phyloP scores from a whole-genome alignment of 1,284 basidiomycete species.

The Vanrija humicola region DNA sequence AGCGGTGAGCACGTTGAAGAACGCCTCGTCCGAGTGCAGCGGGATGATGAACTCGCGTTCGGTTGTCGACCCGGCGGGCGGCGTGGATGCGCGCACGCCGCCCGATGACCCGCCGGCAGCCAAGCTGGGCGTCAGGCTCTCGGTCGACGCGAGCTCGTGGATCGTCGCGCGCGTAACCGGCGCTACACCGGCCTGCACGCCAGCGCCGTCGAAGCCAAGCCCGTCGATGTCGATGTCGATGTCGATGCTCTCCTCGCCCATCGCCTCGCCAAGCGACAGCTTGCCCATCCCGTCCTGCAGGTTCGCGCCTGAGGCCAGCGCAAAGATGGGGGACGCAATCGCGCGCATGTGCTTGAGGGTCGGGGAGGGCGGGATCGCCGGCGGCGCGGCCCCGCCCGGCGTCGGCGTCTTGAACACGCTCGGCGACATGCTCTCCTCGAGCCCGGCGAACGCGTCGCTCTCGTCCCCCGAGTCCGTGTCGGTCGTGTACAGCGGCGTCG shows the following conservation, averaged over 20 bases:
- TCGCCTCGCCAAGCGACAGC: conserved; percentile 33
- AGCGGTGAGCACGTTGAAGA: conserved; percentile 72
- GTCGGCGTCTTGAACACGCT: too few relatives aligned
- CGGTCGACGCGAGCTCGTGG: conserved; percentile 2
- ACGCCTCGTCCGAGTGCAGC: conserved; percentile 72
- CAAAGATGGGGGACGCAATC: conserved; percentile 45
- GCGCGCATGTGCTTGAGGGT: conserved; percentile 25
- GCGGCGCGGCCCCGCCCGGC: not conserved
- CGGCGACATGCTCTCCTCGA: not conserved
- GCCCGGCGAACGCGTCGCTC: not conserved
- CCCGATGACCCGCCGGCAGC: not conserved
- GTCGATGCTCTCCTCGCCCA: not conserved
- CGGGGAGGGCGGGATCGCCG: conserved; percentile 34
- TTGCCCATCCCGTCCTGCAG: conserved; percentile 26
- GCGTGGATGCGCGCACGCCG: not conserved
- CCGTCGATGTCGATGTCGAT: not conserved
- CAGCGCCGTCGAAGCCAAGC: not conserved
- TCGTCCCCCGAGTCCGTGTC: conserved; percentile 20
- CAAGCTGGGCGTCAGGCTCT: not conserved
- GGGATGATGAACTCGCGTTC: conserved; percentile 68
- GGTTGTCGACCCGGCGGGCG: not conserved
- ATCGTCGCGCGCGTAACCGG: not conserved
- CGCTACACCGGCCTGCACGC: not conserved
- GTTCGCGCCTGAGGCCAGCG: conserved; percentile 31
- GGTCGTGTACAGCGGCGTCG: not conserved